phyloP scores from a whole-genome alignment of 352 stramenopile genomes.

The Pythium sukuiense region DNA sequence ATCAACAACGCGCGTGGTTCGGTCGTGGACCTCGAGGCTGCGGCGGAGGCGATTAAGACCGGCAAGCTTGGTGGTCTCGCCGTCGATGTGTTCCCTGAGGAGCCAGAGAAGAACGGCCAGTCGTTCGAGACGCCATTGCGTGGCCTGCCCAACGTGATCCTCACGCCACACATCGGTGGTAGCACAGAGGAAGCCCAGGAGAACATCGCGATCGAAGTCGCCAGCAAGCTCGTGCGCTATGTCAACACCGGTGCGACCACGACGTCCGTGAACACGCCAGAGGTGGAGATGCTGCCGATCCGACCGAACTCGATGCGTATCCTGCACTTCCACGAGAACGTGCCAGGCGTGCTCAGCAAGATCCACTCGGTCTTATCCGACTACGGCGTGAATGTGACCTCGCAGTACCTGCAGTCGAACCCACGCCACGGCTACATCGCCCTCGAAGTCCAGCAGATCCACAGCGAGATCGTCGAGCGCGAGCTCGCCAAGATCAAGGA shows the following conservation, averaged over 20 bases:
- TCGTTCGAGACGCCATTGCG: constrained; percentile 85
- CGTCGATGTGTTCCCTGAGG: constrained; percentile 89
- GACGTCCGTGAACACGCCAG: constrained; percentile 77
- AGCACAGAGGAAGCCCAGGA: constrained; percentile 96
- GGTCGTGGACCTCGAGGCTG: constrained; percentile 93
- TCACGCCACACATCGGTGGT: constrained; percentile 95
- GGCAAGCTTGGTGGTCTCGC: constrained; percentile 81
- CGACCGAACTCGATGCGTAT: constrained; percentile 80
- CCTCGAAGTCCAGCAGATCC: constrained; percentile 79
- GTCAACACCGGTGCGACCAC: constrained; percentile 82
- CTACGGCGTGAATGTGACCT: constrained; percentile 86
- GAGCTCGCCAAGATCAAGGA: constrained; percentile 87
- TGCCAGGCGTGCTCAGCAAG: constrained; percentile 84
- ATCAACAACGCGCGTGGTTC: constrained; percentile 96
- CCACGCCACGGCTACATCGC: constrained; percentile 82
- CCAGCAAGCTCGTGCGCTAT: constrained; percentile 79
- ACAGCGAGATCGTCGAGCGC: constrained; percentile 76
- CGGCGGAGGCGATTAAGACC: constrained; percentile 87
- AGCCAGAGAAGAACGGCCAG: constrained; percentile 86
- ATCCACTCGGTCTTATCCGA: constrained; percentile 83
- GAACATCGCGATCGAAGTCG: constrained; percentile 85
- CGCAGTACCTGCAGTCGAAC: constrained; percentile 84
- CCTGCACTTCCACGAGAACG: constrained; percentile 86
- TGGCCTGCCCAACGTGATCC: constrained; percentile 92
- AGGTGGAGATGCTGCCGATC: constrained; percentile 79